These are phyloP conservation scores for Dactylellina parvicollis DNA, from an alignment of 2,329 filamentous ascomycete genomes.

Conservation along the genomic window DNA sequence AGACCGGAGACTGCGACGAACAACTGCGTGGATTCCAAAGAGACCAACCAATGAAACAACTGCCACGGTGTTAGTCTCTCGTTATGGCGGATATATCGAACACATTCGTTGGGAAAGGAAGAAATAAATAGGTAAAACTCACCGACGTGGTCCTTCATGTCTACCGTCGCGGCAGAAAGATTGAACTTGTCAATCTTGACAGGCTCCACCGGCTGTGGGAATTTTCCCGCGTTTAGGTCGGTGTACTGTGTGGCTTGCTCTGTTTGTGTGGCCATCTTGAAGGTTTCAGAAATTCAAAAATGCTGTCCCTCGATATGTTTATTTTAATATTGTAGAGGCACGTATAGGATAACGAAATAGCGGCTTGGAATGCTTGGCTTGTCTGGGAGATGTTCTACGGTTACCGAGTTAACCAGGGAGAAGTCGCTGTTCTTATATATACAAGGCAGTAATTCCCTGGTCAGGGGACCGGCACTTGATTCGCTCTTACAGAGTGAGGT, in stretches of 20 bases:
- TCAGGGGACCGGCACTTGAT: neutral
- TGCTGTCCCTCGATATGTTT: neutral
- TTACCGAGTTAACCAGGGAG: neutral
- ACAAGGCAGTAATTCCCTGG: neutral
- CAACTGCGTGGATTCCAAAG: slow-evolving; percentile 43
- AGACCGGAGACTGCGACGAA: slow-evolving; percentile 52
- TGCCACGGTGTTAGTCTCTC: slow-evolving; percentile 2
- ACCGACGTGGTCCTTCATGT: slow-evolving; percentile 53
- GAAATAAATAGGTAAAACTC: neutral
- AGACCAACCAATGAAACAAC: slow-evolving; percentile 24
- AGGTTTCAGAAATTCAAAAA: neutral
- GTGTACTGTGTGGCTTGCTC: slow-evolving; percentile 37
- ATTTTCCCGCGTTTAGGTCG: slow-evolving; percentile 54
- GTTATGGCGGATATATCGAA: too few species aligned
- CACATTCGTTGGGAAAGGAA: neutral
- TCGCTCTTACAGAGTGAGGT: slow-evolving; percentile 1
- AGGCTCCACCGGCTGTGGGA: slow-evolving; percentile 53
- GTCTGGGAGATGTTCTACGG: neutral
- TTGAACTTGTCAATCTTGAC: slow-evolving; percentile 48
- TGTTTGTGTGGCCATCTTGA: slow-evolving; percentile 26
- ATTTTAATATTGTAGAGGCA: neutral
- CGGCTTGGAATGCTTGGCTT: neutral
- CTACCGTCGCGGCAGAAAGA: slow-evolving; percentile 41
- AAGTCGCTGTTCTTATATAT: neutral
- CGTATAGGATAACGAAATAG: neutral